A percentile compares a stretch with the other conserved stretches of the same genome.
Evolutionary conservation across 257 asterid species (phyloP).

Genomic region (Penstemon barbatus): DNA sequence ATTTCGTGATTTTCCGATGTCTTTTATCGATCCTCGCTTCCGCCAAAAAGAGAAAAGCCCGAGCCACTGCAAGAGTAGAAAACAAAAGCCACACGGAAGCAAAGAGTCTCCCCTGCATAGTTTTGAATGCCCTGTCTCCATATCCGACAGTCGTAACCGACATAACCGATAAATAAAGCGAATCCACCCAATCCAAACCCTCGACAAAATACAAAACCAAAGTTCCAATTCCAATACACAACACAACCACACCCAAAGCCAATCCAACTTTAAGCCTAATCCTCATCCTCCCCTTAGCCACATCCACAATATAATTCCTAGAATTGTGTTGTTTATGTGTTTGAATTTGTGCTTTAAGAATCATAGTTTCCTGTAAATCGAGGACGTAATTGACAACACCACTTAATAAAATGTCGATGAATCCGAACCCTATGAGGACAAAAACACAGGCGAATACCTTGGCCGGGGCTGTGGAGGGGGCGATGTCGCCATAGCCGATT

Average conservation of each 20-base stretch:
- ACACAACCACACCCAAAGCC: constrained; percentile 47
- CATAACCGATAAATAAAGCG: constrained; percentile 47
- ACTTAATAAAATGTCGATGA: constrained; percentile 47
- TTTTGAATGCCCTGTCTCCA: constrained; percentile 56
- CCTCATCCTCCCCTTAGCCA: constrained; percentile 62
- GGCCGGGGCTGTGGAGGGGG: constrained; percentile 44
- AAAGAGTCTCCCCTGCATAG: constrained; percentile 44
- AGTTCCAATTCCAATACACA: constrained; percentile 47
- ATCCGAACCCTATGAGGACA: constrained; percentile 56
- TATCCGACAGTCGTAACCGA: constrained; percentile 65
- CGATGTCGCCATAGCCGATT: constrained; percentile 61
- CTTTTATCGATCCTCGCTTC: constrained; percentile 56
- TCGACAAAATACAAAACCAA: constrained; percentile 41
- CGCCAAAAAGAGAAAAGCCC: constrained; percentile 53
- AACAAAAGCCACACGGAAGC: constrained; percentile 53
- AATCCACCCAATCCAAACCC: constrained; percentile 43
- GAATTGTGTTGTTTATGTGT: constrained; percentile 7
- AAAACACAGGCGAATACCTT: constrained; percentile 51
- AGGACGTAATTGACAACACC: constrained; percentile 52
- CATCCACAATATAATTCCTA: constrained; percentile 45
- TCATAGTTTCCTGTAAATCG: constrained; percentile 54
- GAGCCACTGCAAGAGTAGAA: constrained; percentile 56
- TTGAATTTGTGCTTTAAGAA: constrained; percentile 26
- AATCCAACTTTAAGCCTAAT: constrained; percentile 49
- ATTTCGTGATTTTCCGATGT: constrained; percentile 42